Conservation (phyloP, 345 rosid genomes). For the Murraya paniculata region DNA sequence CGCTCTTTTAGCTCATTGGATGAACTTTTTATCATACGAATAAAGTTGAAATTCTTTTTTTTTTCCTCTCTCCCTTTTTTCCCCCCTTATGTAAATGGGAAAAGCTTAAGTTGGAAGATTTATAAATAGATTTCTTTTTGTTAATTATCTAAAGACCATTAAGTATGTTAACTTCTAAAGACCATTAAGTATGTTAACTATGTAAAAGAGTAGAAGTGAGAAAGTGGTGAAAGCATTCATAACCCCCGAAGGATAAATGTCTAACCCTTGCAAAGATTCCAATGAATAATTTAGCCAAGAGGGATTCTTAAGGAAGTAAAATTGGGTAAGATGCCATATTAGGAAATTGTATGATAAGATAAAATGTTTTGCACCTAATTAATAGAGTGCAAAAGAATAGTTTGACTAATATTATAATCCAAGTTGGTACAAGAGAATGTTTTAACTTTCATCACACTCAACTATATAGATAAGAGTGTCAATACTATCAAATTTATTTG, state of each 20-base stretch:
- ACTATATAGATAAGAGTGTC: neutral
- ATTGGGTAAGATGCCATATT: conserved; percentile 25
- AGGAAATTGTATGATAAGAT: conserved; percentile 21
- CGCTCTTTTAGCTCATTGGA: neutral
- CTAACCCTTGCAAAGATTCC: conserved; percentile 11
- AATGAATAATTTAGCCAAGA: conserved; percentile 15
- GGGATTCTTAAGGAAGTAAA: conserved; percentile 9
- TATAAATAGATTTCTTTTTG: neutral
- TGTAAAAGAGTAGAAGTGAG: neutral
- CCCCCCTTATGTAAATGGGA: no score
- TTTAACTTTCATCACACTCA: neutral
- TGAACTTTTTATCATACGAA: neutral
- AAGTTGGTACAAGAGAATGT: conserved; percentile 11
- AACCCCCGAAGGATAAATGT: conserved; percentile 6
- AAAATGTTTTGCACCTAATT: neutral
- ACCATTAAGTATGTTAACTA: neutral
- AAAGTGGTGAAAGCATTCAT: conserved; percentile 6
- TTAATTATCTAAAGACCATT: neutral
- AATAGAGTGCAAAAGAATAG: conserved; percentile 12
- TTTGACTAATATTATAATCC: conserved; percentile 16
- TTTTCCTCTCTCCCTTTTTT: no score
- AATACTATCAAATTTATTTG: neutral
- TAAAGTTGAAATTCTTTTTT: no score
- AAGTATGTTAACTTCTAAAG: neutral
- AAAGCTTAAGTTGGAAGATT: neutral